These are phyloP conservation scores for Herpetomonas tarakana DNA, from an alignment of 208 protist species.

Conservation along the genomic window DNA sequence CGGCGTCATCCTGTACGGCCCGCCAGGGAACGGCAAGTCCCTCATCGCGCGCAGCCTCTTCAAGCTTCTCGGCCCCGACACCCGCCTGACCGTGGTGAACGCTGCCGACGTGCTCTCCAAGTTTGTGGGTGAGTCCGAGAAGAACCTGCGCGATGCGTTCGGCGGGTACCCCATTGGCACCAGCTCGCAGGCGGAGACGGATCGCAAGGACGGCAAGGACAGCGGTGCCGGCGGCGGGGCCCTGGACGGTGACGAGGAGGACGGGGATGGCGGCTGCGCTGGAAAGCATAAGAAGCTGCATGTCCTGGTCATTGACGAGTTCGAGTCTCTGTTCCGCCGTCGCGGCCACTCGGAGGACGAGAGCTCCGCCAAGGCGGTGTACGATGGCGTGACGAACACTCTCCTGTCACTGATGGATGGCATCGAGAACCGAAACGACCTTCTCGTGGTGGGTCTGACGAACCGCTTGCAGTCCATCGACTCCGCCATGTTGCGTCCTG, in stretches of 20 bases:
- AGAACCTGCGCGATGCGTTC: constrained; percentile 99
- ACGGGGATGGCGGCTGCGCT: background rate
- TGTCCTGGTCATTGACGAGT: constrained; percentile 99
- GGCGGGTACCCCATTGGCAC: constrained; percentile 90
- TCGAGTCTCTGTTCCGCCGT: constrained; percentile 98
- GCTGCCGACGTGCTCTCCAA: constrained; percentile 98
- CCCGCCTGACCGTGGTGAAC: constrained; percentile 89
- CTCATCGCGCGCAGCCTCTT: constrained; percentile 99
- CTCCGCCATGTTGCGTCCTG: constrained; percentile 89
- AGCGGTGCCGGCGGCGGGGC: constrained; percentile 24
- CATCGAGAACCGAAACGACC: constrained; percentile 79
- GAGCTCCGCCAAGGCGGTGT: constrained; percentile 94
- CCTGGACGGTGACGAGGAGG: constrained; percentile 5
- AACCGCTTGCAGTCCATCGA: constrained; percentile 92
- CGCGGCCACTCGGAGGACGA: constrained; percentile 86
- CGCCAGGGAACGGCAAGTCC: constrained; percentile 99
- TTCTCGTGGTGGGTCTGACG: constrained; percentile 94
- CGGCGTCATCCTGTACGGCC: constrained; percentile 98
- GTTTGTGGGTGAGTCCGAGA: constrained; percentile 98
- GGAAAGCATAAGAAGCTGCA: constrained; percentile 76
- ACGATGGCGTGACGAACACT: constrained; percentile 99
- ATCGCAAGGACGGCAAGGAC: background rate
- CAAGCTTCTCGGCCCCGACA: constrained; percentile 92
- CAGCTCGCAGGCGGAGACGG: constrained; percentile 7
- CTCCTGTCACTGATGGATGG: constrained; percentile 95